Percentiles rank a stretch among this genome's conserved stretches.
Conservation (phyloP, 805 yeast genomes). For the Candida golubevii region DNA sequence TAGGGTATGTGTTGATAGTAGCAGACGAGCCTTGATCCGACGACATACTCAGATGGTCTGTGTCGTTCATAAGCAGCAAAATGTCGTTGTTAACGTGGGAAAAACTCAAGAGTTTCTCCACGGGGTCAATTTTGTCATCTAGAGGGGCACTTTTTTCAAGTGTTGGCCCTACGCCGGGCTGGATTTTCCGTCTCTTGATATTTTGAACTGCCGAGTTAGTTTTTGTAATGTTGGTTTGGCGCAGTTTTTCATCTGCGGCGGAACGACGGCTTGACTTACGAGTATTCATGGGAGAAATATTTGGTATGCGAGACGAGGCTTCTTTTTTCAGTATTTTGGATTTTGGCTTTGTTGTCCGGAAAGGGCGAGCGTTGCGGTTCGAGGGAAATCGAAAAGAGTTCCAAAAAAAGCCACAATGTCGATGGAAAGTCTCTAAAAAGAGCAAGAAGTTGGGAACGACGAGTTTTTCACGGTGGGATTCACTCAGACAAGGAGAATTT, state of each 20-base stretch:
- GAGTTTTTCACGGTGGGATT: no score
- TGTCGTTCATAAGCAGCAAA: conserved; percentile 24
- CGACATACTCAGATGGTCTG: conserved; percentile 2
- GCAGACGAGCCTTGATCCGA: neutral
- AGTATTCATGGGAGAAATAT: conserved; percentile 12
- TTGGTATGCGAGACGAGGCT: no score
- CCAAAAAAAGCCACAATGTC: no score
- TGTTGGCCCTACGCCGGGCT: neutral
- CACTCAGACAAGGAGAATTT: no score
- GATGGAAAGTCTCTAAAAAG: no score
- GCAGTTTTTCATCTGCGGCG: conserved; percentile 20
- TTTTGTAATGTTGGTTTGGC: conserved; percentile 3
- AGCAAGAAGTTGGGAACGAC: no score
- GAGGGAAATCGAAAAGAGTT: no score
- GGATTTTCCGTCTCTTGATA: conserved; percentile 4
- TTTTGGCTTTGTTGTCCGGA: no score
- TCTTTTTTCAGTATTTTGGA: no score
- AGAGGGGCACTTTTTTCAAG: conserved; percentile 6
- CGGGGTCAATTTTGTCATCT: conserved; percentile 39
- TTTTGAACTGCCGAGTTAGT: conserved; percentile 10
- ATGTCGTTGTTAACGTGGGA: conserved; percentile 30
- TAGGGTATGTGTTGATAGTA: conserved; percentile 3
- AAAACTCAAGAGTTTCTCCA: conserved; percentile 37
- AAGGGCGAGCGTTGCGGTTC: no score
- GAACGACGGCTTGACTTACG: conserved; percentile 33